Evolutionary conservation across 208 protist genomes (phyloP).

Genomic region (Spongospora subterranea): DNA sequence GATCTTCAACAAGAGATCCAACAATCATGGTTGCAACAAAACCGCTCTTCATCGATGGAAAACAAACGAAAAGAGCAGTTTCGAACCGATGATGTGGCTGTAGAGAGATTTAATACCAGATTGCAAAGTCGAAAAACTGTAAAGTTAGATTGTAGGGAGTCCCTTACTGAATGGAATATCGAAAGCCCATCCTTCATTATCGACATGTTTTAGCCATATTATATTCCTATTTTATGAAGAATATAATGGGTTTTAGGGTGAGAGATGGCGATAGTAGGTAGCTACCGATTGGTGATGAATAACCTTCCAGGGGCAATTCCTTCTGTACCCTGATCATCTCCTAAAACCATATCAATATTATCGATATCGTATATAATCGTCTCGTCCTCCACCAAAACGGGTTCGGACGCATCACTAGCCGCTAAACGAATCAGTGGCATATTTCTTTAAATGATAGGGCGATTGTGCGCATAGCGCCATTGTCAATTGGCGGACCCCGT

Average conservation of each 20-base stretch:
- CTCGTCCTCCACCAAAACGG: background rate
- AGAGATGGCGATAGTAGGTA: background rate
- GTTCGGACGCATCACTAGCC: background rate
- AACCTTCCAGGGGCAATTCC: background rate
- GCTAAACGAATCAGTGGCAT: background rate
- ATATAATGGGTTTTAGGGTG: background rate
- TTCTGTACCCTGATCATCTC: background rate
- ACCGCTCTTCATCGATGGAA: no score
- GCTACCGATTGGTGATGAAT: background rate
- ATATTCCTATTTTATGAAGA: background rate
- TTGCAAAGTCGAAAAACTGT: no score
- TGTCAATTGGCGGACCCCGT: no score
- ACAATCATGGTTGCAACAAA: no score
- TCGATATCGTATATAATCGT: background rate
- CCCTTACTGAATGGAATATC: background rate
- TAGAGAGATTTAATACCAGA: no score
- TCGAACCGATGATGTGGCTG: no score
- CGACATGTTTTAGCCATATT: background rate
- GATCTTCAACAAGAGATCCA: background rate
- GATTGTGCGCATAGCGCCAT: no score
- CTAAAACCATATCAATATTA: background rate
- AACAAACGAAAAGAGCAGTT: no score
- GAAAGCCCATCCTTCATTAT: background rate
- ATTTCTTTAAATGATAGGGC: background rate
- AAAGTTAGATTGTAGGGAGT: background rate